These are phyloP conservation scores for Corchorus capsularis DNA, from an alignment of 345 rosid species.

Conservation along the genomic window DNA sequence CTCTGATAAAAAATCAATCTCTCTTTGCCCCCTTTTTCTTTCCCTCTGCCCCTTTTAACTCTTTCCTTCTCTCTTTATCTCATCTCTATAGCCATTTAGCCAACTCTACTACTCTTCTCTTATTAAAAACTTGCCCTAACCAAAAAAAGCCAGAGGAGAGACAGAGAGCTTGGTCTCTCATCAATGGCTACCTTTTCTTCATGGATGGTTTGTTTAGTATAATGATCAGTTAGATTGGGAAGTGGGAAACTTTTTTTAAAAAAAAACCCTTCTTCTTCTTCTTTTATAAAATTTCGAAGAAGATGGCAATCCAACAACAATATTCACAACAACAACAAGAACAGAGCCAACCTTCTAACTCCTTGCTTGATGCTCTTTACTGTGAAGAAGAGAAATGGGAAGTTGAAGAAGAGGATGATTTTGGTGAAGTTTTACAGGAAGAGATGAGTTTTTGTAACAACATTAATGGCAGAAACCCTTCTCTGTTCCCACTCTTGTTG, in stretches of 20 bases:
- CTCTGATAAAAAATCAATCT: constrained; percentile 42
- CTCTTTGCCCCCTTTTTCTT: constrained; percentile 28
- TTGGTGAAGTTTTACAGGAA: constrained; percentile 27
- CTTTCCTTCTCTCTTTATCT: constrained; percentile 22
- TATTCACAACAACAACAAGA: constrained; percentile 24
- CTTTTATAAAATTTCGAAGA: constrained; percentile 26
- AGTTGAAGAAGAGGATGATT: constrained; percentile 43
- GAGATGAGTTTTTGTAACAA: constrained; percentile 20
- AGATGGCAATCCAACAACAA: constrained; percentile 49
- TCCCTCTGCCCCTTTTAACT: constrained; percentile 27
- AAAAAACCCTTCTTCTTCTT: constrained; percentile 35
- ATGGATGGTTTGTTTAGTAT: constrained; percentile 22
- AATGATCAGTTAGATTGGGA: constrained; percentile 28
- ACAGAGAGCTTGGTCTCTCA: constrained; percentile 30
- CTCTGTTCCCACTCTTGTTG: constrained; percentile 38
- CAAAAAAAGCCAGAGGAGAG: background rate
- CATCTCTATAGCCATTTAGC: constrained; percentile 10
- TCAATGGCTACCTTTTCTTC: constrained; percentile 20
- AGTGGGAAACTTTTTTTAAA: constrained; percentile 15
- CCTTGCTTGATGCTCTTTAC: constrained; percentile 58
- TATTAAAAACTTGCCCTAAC: background rate
- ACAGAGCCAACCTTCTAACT: constrained; percentile 30
- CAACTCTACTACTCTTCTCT: background rate
- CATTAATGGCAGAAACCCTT: constrained; percentile 13
- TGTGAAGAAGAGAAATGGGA: constrained; percentile 81